Conservation (phyloP, 495 filamentous ascomycete species). For the Penicillium coffeae region DNA sequence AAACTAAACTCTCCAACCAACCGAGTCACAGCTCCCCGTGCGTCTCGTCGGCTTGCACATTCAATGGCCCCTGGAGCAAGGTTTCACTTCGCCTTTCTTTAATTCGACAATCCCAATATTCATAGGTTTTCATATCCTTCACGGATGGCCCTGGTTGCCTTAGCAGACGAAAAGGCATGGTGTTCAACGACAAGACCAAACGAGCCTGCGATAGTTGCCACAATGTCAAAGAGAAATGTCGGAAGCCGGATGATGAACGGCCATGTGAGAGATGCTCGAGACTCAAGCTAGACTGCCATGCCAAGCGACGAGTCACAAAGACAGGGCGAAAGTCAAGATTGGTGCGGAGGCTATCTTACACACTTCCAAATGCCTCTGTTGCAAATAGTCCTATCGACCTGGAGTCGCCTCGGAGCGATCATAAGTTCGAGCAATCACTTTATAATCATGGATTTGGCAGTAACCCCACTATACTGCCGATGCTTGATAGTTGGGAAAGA, state of each 20-base stretch:
- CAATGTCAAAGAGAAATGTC: slow-evolving; percentile 14
- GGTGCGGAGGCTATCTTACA: slow-evolving; percentile 8
- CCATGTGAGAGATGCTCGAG: slow-evolving; percentile 16
- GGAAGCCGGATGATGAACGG: background rate
- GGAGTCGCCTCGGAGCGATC: background rate
- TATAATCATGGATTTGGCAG: slow-evolving; percentile 7
- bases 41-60: no score
- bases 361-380: slow-evolving; percentile 5
- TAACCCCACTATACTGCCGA: slow-evolving; percentile 8
- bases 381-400: background rate
- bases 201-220: slow-evolving; percentile 16
- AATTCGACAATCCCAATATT: no score
- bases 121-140: no score
- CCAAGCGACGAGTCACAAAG: slow-evolving; percentile 3
- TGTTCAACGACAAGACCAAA: background rate
- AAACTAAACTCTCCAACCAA: background rate
- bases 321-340: slow-evolving; percentile 10
- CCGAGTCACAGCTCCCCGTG: background rate
- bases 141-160: no score
- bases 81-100: no score
- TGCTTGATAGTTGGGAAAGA: slow-evolving; percentile 13
- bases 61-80: no score
- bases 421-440: background rate
- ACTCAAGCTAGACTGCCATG: slow-evolving; percentile 6
- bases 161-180: no score